These are phyloP conservation scores for Aspergillus avenaceus DNA, from an alignment of 495 filamentous ascomycete species.

Conservation along the genomic window DNA sequence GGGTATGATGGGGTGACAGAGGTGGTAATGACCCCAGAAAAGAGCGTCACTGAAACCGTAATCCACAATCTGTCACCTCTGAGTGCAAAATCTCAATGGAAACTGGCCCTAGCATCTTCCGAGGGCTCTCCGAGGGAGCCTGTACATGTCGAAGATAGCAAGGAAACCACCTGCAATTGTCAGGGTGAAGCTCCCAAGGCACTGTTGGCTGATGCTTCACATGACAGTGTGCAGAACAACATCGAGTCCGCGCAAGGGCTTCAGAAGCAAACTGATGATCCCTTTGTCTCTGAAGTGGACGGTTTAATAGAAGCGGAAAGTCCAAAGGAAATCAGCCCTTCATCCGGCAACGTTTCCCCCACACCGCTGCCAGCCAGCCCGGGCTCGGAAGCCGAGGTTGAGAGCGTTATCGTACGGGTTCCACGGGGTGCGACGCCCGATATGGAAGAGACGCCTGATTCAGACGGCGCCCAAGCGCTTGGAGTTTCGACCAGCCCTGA, in stretches of 20 bases:
- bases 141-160: not conserved
- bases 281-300: not conserved
- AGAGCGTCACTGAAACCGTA: not conserved
- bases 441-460: not conserved
- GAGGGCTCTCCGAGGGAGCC: too few relatives aligned
- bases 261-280: not conserved
- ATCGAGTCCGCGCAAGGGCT: not conserved
- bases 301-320: not conserved
- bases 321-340: too few relatives aligned
- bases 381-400: slow-evolving; percentile 1
- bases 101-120: too few relatives aligned
- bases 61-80: not conserved
- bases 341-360: too few relatives aligned
- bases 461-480: not conserved
- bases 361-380: slow-evolving; percentile 2
- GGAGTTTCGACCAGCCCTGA: not conserved
- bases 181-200: too few relatives aligned
- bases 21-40: not conserved
- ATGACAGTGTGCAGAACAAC: not conserved
- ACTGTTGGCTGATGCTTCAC: not conserved
- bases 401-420: slow-evolving; percentile 1
- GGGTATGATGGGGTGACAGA: not conserved
- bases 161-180: too few relatives aligned
- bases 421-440: not conserved
- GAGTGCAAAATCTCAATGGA: not conserved